These are phyloP conservation scores for Apiospora phragmitis DNA, from an alignment of 2,329 filamentous ascomycete genomes.

Conservation along the genomic window DNA sequence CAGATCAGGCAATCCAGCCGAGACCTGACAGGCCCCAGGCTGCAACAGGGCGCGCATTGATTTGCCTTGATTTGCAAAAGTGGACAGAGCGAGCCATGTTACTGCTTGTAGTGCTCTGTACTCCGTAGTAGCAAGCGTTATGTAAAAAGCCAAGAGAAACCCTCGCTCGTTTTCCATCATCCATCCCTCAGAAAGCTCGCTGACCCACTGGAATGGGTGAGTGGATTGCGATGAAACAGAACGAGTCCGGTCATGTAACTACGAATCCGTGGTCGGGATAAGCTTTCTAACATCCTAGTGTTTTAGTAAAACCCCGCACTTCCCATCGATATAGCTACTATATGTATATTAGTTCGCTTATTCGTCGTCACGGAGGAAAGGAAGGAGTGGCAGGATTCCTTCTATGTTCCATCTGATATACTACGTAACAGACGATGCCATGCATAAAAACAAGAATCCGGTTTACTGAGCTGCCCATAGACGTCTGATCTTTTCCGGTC, in stretches of 20 bases:
- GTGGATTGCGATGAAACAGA: not conserved
- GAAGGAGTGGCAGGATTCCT: not conserved
- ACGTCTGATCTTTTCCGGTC: not conserved
- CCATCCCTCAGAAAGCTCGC: not conserved
- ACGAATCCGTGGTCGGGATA: not conserved
- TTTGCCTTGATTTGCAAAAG: not conserved
- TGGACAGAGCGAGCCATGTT: not conserved
- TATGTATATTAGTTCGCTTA: not conserved
- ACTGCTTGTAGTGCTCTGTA: not conserved
- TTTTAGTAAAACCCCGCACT: not conserved
- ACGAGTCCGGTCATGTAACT: not conserved
- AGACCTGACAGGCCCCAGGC: not conserved
- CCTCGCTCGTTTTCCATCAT: not conserved
- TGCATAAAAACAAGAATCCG: not conserved
- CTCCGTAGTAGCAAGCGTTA: no score
- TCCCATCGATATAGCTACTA: not conserved
- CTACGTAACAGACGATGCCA: not conserved
- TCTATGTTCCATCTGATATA: no score
- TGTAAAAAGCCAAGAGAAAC: not conserved
- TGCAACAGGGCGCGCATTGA: not conserved
- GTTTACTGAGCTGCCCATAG: not conserved
- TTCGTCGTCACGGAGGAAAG: not conserved
- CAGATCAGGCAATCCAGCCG: not conserved
- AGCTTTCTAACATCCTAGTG: constrained; percentile 5
- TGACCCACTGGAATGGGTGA: not conserved